A percentile compares a stretch with the other conserved stretches of the same genome.
phyloP scores from a whole-genome alignment of 495 filamentous ascomycete genomes.

The Baudoinia panamericana region DNA sequence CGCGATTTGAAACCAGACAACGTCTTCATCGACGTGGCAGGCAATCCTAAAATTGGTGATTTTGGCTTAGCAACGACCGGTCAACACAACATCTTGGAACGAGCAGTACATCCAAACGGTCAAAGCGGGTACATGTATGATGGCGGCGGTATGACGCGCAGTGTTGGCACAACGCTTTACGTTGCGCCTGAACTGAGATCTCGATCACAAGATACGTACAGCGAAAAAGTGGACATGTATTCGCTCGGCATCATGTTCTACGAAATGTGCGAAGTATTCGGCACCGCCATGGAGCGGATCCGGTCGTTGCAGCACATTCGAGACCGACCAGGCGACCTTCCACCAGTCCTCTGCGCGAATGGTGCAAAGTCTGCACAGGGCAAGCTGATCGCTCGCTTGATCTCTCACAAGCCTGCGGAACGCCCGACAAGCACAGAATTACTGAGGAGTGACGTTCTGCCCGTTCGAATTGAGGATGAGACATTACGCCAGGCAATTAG shows the following conservation, averaged over 20 bases:
- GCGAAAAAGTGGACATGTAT: constrained; percentile 96
- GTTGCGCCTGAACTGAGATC: constrained; percentile 85
- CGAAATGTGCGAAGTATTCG: constrained; percentile 81
- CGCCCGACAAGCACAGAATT: constrained; percentile 79
- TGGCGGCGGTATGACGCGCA: constrained; percentile 58
- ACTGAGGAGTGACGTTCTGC: constrained; percentile 73
- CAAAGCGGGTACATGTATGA: no score
- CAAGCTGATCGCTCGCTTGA: constrained; percentile 63
- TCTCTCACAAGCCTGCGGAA: constrained; percentile 67
- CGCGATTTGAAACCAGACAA: constrained; percentile 98
- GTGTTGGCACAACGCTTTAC: constrained; percentile 89
- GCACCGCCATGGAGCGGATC: constrained; percentile 79
- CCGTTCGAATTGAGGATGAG: constrained; percentile 83
- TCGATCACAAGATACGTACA: constrained; percentile 57
- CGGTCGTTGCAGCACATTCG: constrained; percentile 58
- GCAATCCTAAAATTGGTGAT: constrained; percentile 88
- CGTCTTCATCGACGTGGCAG: constrained; percentile 81
- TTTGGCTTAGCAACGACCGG: constrained; percentile 89
- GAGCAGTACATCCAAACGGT: constrained; percentile 33
- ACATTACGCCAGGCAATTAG: constrained; percentile 70
- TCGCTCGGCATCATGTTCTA: constrained; percentile 96
- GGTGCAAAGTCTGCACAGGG: constrained; percentile 59
- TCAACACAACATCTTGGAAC: constrained; percentile 42
- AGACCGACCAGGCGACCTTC: constrained; percentile 52
- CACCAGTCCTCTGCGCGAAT: constrained; percentile 53